These are phyloP conservation scores for Calendula officinalis DNA, from an alignment of 129 eudicot genomes.

Conservation along the genomic window DNA sequence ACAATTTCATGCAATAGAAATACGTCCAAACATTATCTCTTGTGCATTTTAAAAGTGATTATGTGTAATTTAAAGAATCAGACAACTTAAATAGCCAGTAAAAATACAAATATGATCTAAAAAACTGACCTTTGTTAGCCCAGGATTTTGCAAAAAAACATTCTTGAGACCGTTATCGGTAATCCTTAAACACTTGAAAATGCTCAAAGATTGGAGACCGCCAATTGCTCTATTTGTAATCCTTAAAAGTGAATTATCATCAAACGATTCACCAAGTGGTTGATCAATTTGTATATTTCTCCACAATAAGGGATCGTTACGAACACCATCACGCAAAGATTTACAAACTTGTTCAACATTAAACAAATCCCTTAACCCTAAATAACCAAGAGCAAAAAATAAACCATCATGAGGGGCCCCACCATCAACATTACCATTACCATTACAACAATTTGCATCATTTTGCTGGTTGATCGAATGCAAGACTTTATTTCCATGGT, in stretches of 20 bases:
- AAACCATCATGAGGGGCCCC: slow-evolving; percentile 56
- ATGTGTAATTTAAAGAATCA: too few relatives aligned
- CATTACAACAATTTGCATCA: slow-evolving; percentile 8
- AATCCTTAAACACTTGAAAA: slow-evolving; percentile 47
- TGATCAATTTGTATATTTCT: slow-evolving; percentile 39
- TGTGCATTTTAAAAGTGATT: too few relatives aligned
- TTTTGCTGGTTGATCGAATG: not conserved
- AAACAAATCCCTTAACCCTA: slow-evolving; percentile 60
- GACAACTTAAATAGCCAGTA: not conserved
- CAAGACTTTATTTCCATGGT: slow-evolving; percentile 8
- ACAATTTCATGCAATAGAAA: too few relatives aligned
- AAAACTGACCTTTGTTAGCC: slow-evolving; percentile 50
- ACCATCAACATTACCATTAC: not conserved
- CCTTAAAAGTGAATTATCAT: slow-evolving; percentile 51
- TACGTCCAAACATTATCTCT: too few relatives aligned
- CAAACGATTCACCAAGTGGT: slow-evolving; percentile 38
- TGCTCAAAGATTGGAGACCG: slow-evolving; percentile 51
- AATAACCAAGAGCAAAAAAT: slow-evolving; percentile 50
- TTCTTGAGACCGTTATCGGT: slow-evolving; percentile 51
- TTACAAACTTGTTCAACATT: slow-evolving; percentile 72
- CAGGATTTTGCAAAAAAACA: slow-evolving; percentile 48
- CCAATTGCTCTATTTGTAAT: slow-evolving; percentile 64
- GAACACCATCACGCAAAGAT: slow-evolving; percentile 52
- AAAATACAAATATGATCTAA: not conserved
- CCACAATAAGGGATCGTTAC: slow-evolving; percentile 60